Evolutionary conservation across 371 early-diverging fungal genomes (phyloP).

Genomic region (Furculomyces boomerangus): DNA sequence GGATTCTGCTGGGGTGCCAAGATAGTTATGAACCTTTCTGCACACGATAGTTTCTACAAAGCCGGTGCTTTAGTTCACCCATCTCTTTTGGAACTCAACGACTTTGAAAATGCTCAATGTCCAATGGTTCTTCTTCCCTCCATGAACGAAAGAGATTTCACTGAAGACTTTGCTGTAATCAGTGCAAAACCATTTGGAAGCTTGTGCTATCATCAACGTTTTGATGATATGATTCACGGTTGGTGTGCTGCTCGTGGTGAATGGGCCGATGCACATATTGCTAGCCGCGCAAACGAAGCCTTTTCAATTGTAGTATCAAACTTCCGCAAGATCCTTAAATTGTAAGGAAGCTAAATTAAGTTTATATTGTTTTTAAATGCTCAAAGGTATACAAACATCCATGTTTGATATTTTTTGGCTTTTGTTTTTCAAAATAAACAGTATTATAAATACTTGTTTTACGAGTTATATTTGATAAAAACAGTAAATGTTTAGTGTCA

Average conservation of each 20-base stretch:
- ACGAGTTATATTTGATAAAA: no score
- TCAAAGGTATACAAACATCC: no score
- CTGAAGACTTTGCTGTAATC: slow-evolving; percentile 27
- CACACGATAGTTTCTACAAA: slow-evolving; percentile 15
- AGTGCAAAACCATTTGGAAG: slow-evolving; percentile 34
- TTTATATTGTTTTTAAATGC: no score
- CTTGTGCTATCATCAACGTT: slow-evolving; percentile 32
- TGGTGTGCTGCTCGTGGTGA: slow-evolving; percentile 50
- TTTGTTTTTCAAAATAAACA: no score
- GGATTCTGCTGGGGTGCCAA: slow-evolving; percentile 61
- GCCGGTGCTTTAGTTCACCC: slow-evolving; percentile 44
- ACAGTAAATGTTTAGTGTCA: no score
- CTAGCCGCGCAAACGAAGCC: slow-evolving; percentile 18
- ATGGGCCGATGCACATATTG: slow-evolving; percentile 20
- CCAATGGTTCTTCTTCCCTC: slow-evolving; percentile 42
- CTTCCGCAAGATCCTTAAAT: no score
- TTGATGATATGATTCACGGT: slow-evolving; percentile 48
- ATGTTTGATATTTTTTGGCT: no score
- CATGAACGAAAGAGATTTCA: slow-evolving; percentile 40
- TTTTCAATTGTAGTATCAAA: slow-evolving; percentile 9
- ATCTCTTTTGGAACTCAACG: slow-evolving; percentile 29
- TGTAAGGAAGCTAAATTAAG: no score
- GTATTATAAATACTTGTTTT: no score
- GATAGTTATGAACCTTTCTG: slow-evolving; percentile 13
- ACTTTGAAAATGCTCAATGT: slow-evolving; percentile 28